Base-by-base conservation (phyloP, 2,329 filamentous ascomycete species). In the Xylariaceae sp. region DNA sequence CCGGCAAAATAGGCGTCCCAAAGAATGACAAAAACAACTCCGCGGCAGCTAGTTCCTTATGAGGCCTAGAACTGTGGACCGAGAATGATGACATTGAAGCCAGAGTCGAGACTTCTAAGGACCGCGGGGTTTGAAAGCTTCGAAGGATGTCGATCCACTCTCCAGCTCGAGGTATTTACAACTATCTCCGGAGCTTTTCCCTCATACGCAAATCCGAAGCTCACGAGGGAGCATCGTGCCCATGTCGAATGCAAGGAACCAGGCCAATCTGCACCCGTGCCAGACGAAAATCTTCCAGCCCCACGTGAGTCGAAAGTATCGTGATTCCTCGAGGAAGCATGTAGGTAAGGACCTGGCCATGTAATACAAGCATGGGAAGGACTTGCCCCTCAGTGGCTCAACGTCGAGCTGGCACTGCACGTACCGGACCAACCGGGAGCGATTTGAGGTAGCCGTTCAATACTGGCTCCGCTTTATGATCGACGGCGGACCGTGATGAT, bases 181-280 rank as follows among this genome's bases (percentile, higher is more conserved):
- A 30, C 23, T 30, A 30, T 30, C 23, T 30, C 23, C 37, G 37
- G 37, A 42, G 37, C 3, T 10, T 13, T 42, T 42, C 1, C 9
- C 9, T 13, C 9, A 42, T 63, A 80, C 77, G 0, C 76, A 82
- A 18, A 18, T 18, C 17, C 17, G 17, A 18, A 39, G 75, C 76
- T 0, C 74, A 72, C 39, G 79, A 82, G 39, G 77, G 80, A 44
- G 77, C 9, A 82, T 60, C 73, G 82, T 6, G 70, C 76, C 8
- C 23, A 30, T 30, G 23, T 30, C 23, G n/a, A 4, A 44, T 42
- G 5, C 15, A 13, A 15, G 10, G 23, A 51, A 44, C 15, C 18
- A 34, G 13, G 44, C 17, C 37, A 11, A 15, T 55, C 53, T 55
- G 18, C 62, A 39, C 7, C 23, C 39, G 1, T 17, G 42, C 9